phyloP scores from a whole-genome alignment of 208 protist species.

The Crithidia mellificae region DNA sequence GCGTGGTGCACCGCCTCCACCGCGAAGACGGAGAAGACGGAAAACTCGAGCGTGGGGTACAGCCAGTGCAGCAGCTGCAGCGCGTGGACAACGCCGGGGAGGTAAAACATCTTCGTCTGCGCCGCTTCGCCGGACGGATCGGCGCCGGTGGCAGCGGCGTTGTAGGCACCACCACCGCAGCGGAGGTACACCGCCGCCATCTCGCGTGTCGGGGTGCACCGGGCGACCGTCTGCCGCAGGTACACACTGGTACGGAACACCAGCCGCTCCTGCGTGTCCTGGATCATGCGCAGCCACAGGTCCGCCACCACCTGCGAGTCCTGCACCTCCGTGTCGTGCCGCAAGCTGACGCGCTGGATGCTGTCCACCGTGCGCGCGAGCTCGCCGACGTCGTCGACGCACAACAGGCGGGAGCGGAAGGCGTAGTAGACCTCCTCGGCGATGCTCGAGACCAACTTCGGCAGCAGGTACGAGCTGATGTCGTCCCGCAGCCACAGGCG shows the following conservation, averaged over 20 bases:
- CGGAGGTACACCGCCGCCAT: constrained; percentile 46
- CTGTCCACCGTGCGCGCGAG: constrained; percentile 66
- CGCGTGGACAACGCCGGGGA: constrained; percentile 59
- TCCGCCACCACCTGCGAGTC: constrained; percentile 48
- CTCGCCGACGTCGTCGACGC: constrained; percentile 75
- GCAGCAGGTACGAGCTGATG: constrained; percentile 51
- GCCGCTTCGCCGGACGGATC: not conserved
- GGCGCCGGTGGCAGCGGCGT: not conserved
- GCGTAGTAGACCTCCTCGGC: constrained; percentile 77
- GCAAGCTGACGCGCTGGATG: constrained; percentile 60
- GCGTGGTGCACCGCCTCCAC: constrained; percentile 81
- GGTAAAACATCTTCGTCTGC: constrained; percentile 34
- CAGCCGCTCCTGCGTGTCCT: constrained; percentile 85
- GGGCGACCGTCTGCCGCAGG: constrained; percentile 59
- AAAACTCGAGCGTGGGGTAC: constrained; percentile 83
- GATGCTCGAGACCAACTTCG: constrained; percentile 58
- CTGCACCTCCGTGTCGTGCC: constrained; percentile 31
- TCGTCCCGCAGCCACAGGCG: constrained; percentile 82
- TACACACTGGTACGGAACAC: constrained; percentile 84
- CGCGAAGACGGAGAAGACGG: constrained; percentile 86
- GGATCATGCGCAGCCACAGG: constrained; percentile 77
- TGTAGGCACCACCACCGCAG: constrained; percentile 27
- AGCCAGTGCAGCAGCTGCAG: constrained; percentile 68
- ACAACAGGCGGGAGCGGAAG: constrained; percentile 80
- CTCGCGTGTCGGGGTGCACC: constrained; percentile 41